phyloP scores from a whole-genome alignment of 2,329 filamentous ascomycete genomes.

The Penicillium capsulatum region DNA sequence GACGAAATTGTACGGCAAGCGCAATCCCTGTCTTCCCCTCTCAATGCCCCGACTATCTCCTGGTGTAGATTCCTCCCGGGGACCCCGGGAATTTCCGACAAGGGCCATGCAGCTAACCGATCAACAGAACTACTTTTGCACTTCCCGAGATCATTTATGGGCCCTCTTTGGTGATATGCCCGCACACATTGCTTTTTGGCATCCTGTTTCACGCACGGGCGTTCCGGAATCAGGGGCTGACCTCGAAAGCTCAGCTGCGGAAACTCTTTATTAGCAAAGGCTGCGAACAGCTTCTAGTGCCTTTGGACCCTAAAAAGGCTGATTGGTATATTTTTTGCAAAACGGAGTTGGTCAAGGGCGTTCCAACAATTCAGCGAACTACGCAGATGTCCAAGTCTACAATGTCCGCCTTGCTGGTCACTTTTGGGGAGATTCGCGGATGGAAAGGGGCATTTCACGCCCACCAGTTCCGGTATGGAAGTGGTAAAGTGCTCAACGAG shows the following conservation, averaged over 20 bases:
- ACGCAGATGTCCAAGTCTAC: slow-evolving; percentile 13
- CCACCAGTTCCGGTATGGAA: slow-evolving; percentile 22
- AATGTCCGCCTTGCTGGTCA: slow-evolving; percentile 12
- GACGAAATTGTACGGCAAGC: too few species aligned
- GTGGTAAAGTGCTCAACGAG: slow-evolving; percentile 19
- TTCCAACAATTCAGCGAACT: slow-evolving; percentile 16
- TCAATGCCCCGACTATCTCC: too few species aligned
- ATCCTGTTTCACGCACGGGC: too few species aligned
- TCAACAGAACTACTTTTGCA: too few species aligned
- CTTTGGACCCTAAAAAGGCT: slow-evolving; percentile 20
- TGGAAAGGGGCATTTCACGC: slow-evolving; percentile 21
- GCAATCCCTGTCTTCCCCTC: too few species aligned
- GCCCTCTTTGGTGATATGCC: too few species aligned
- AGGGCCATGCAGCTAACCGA: too few species aligned
- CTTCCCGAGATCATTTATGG: too few species aligned
- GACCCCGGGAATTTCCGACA: too few species aligned
- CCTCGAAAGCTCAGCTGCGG: slow-evolving; percentile 21
- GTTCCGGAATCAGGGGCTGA: too few species aligned
- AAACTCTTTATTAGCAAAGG: slow-evolving; percentile 16
- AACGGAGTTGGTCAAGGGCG: slow-evolving; percentile 11
- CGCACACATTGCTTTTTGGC: too few species aligned
- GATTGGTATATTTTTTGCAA: slow-evolving; percentile 25
- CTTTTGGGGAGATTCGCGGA: slow-evolving; percentile 18
- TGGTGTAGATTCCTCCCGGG: too few species aligned
- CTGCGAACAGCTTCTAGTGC: slow-evolving; percentile 18